Conservation (phyloP, 2,329 filamentous ascomycete genomes). For the Fusarium pilosicola region DNA sequence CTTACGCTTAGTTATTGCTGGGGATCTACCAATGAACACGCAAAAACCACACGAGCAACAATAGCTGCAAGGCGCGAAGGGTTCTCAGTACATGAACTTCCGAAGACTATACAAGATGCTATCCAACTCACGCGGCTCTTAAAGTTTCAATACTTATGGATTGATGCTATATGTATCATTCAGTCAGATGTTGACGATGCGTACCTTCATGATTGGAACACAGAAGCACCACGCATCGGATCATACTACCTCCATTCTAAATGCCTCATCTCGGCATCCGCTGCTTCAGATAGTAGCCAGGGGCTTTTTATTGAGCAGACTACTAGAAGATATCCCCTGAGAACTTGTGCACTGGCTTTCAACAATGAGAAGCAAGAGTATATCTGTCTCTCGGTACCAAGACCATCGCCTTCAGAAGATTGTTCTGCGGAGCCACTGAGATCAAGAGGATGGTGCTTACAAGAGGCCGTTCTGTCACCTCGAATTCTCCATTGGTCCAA, state of each 20-base stretch:
- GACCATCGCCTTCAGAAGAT: not conserved
- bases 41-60: not conserved
- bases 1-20: conserved; percentile 1
- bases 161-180: conserved; percentile 12
- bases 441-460: conserved; percentile 3
- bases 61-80: not conserved
- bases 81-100: not conserved
- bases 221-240: conserved; percentile 9
- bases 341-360: not conserved
- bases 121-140: not conserved
- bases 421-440: not conserved
- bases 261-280: conserved; percentile 12
- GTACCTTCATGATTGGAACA: conserved; percentile 4
- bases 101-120: not conserved
- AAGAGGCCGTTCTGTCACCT: not conserved
- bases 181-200: not conserved
- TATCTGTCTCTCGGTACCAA: not conserved
- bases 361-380: not conserved
- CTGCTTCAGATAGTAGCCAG: conserved; percentile 1
- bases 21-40: not conserved
- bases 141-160: conserved; percentile 1
- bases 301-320: not conserved
- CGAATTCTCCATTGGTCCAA: not conserved
- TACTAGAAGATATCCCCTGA: not conserved
- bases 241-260: conserved; percentile 11